Evolutionary conservation across 441 rosid genomes (phyloP).

Genomic region (Populus tomentosa): DNA sequence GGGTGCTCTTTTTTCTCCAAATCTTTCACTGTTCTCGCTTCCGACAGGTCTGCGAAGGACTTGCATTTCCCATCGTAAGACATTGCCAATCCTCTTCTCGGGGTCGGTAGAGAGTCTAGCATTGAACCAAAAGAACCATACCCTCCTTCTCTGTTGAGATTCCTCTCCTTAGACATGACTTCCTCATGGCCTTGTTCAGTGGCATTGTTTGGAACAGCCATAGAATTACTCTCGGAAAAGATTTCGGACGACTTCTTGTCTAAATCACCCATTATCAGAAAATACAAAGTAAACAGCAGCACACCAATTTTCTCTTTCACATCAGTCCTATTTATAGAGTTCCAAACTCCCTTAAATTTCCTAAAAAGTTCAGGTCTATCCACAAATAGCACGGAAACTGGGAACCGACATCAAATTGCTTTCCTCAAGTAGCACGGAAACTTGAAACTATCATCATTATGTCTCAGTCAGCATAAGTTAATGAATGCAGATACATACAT

Average conservation of each 20-base stretch:
- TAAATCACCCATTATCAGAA: neutral
- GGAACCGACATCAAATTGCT: no score
- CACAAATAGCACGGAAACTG: no score
- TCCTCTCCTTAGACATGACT: neutral
- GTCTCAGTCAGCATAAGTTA: neutral
- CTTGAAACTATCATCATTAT: neutral
- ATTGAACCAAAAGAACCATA: neutral
- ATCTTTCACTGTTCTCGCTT: neutral
- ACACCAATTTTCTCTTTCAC: neutral
- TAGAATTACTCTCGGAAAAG: neutral
- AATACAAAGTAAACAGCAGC: neutral
- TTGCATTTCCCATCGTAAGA: neutral
- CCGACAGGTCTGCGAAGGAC: neutral
- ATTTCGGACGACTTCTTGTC: neutral
- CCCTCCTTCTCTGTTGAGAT: neutral
- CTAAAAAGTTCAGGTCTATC: neutral
- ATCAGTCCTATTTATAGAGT: neutral
- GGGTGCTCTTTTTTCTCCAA: neutral
- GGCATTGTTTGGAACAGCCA: neutral
- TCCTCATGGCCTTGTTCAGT: neutral
- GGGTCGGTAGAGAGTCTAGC: neutral
- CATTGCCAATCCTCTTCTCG: neutral
- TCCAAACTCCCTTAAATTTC: neutral
- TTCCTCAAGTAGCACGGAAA: neutral
- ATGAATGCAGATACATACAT: no score